A percentile compares a stretch with the other conserved stretches of the same genome.
These are phyloP conservation scores for Candida vartiovaarae DNA, from an alignment of 805 yeast genomes.

Conservation along the genomic window DNA sequence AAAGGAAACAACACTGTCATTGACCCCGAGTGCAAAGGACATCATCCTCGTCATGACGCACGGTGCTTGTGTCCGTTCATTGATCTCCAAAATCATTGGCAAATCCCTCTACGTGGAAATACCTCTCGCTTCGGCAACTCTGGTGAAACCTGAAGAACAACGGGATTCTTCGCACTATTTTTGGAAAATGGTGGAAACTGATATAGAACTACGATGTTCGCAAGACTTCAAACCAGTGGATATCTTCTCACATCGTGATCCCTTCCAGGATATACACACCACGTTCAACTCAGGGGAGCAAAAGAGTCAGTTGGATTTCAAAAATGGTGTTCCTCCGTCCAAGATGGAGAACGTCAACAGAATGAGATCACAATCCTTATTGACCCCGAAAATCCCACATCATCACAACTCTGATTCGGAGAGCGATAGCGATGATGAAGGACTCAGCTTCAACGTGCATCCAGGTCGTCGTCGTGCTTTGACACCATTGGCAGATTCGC, in stretches of 20 bases:
- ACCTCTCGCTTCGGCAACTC: constrained; percentile 29
- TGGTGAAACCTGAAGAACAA: constrained; percentile 15
- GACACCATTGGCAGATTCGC: constrained; percentile 2
- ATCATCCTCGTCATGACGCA: constrained; percentile 33
- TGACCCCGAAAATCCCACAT: constrained; percentile 11
- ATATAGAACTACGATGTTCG: constrained; percentile 15
- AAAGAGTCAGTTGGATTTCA: constrained; percentile 16
- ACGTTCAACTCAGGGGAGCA: constrained; percentile 10
- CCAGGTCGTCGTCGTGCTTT: constrained; percentile 9
- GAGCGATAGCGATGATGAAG: constrained; percentile 20
- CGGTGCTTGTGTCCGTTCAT: constrained; percentile 36
- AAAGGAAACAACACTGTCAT: constrained; percentile 16
- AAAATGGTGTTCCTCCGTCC: constrained; percentile 10
- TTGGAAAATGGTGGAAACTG: constrained; percentile 23
- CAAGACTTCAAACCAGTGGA: constrained; percentile 11
- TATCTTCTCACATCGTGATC: constrained; percentile 14
- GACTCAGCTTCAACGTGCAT: constrained; percentile 19
- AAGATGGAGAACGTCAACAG: constrained; percentile 10
- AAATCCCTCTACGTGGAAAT: constrained; percentile 34
- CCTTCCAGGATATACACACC: constrained; percentile 21
- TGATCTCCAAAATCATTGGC: constrained; percentile 31
- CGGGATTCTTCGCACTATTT: constrained; percentile 2
- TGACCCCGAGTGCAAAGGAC: constrained; percentile 13
- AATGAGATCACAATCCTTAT: constrained; percentile 19
- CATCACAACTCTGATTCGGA: constrained; percentile 9